Evolutionary conservation across 345 rosid species (phyloP), one percentile per base, ranked within the genome.

Genomic region (Brassica incana): DNA sequence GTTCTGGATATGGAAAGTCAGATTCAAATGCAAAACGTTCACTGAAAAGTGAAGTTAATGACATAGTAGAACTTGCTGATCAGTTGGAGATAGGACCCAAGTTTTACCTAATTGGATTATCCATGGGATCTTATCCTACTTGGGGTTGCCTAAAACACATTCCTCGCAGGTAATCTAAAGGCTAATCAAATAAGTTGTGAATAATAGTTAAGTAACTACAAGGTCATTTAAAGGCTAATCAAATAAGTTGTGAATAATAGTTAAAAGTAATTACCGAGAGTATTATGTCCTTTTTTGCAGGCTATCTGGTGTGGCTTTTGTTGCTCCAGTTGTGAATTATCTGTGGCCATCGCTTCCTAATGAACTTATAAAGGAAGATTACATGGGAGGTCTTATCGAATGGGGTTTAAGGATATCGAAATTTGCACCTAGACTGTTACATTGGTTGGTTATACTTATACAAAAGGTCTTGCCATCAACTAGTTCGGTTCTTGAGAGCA

Each of bases 1-100:
- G 99, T 36, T 92, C 97, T 27, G 99, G 99, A 35, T 95, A 95
- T 78, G 97, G 97, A 58, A 92, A 85, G 30, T 92, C 97, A 6
- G 94, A 91, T 81, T 85, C 87, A 16, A 92, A 91, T 79, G 79
- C 83, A 1, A 83, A 65, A 59, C 85, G 88, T 7, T 72, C 97
- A 0, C 82, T 91, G 38, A 78, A 87, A 86, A 91, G 91, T 6
- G 98, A 91, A 85, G 97, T 91, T 64, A 69, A 84, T 4, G 97
- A 94, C 78, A 85, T 94, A 20, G 68, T 64, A 83, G 91, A 92
- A 75, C 90, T 94, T 77, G 98, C 97, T 45, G 96, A 94, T 80
- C 87, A 85, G 45, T 50, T 94, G 67, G 80, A 88, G 72, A 35
- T 92, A 67, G 95, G 95, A 76, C 76, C 92, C 7, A 92, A 88